These are phyloP conservation scores for slime mould (Dictyostelium discoideum) DNA, from an alignment of 78 protist species.

Conservation along the genomic window DNA sequence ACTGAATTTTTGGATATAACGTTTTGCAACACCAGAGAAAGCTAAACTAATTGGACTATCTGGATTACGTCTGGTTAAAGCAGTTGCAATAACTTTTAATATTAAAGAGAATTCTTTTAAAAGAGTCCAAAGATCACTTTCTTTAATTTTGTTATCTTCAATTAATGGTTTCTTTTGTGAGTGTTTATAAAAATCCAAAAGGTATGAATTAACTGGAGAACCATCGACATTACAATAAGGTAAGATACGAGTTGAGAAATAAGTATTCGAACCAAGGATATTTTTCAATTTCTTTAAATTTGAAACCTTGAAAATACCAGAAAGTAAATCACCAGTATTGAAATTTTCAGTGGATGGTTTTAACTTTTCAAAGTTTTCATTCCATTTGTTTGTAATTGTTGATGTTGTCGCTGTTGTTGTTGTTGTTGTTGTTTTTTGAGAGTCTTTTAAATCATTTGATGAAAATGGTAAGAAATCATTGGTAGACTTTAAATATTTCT, in stretches of 20 bases:
- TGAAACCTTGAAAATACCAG: background rate
- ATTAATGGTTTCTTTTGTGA: conserved; percentile 9
- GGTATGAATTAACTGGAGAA: background rate
- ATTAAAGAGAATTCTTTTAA: conserved; percentile 20
- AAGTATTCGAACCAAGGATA: background rate
- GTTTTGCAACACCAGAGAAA: background rate
- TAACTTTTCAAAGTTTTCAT: background rate
- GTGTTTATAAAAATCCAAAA: conserved; percentile 40
- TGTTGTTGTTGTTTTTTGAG: background rate
- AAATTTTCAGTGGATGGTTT: background rate
- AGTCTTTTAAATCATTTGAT: background rate
- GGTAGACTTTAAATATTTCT: background rate
- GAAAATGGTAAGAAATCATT: background rate
- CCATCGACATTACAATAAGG: conserved; percentile 6
- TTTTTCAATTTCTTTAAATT: background rate
- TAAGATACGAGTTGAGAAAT: background rate
- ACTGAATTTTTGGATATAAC: background rate
- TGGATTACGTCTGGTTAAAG: background rate
- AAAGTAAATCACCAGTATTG: background rate
- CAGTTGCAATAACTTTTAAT: conserved; percentile 13
- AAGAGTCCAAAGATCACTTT: background rate
- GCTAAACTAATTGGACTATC: conserved; percentile 6
- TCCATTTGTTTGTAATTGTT: background rate
- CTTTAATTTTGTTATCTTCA: background rate
- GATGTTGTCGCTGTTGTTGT: too few species aligned